Percentiles rank a stretch among this genome's conserved stretches.
Conservation (phyloP, 768 basidiomycete genomes). For the Mrakia frigida region DNA sequence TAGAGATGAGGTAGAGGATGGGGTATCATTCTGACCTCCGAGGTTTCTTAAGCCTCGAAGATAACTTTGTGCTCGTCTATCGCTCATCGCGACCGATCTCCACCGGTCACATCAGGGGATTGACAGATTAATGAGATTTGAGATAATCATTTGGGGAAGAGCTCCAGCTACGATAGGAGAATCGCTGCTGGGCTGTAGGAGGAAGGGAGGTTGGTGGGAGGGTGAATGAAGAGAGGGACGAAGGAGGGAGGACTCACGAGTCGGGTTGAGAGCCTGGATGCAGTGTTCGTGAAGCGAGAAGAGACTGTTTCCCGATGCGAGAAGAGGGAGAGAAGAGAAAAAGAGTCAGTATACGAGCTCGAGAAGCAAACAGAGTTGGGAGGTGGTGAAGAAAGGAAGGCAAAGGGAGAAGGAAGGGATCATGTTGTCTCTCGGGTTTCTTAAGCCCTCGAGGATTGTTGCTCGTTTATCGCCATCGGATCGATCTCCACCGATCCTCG, state of each 20-base stretch:
- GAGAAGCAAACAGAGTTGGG: too few relatives aligned
- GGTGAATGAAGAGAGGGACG: constrained; percentile 34
- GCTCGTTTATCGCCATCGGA: constrained; percentile 15
- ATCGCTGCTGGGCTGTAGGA: constrained; percentile 2
- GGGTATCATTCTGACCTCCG: constrained; percentile 35
- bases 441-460: constrained; percentile 17
- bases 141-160: constrained; percentile 43
- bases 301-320: too few relatives aligned
- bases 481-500: constrained; percentile 18
- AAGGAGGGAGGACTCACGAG: not conserved
- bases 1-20: not conserved
- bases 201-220: not conserved
- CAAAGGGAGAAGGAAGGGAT: not conserved
- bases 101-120: constrained; percentile 50
- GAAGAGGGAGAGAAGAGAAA: too few relatives aligned
- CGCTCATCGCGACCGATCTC: constrained; percentile 34
- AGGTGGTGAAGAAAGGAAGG: too few relatives aligned
- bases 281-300: too few relatives aligned
- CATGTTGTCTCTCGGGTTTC: constrained; percentile 11
- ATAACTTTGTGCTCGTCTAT: constrained; percentile 19
- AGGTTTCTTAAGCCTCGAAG: constrained; percentile 33
- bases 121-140: constrained; percentile 52
- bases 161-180: not conserved
- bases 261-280: too few relatives aligned
- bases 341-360: too few relatives aligned